Evolutionary conservation across 768 basidiomycete species (phyloP), one percentile per base, ranked within the genome.

Genomic region (Boletellus ananiceps): DNA sequence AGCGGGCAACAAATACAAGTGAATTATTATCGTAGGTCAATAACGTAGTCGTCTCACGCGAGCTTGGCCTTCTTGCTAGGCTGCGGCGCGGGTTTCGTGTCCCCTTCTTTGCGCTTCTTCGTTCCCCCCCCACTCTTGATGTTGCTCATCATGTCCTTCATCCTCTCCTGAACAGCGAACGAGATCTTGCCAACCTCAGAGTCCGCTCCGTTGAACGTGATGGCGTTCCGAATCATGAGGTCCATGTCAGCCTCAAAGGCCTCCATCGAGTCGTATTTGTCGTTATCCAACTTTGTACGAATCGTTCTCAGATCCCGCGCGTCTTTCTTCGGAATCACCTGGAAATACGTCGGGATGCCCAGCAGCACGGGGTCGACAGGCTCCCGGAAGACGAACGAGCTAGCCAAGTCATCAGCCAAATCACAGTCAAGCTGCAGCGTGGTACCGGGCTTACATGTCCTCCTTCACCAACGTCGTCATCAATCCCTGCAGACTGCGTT

Each of bases 271-370:
- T 86, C 83, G 65, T 94, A 94, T 66, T 84, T 86, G 71, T 93
- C 92, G 31, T 70, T 71, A 50, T 92, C 88, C 50, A 97, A 74
- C 65, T 86, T 92, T 59, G 76, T 75, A 53, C 84, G 80, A 60
- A 98, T 94, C 43, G 85, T 86, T 54, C 74, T 71, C 47, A 98
- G 71, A 68, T 98, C 95, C 38, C 95, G 83, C 3, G 91, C 90
- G 55, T 94, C 83, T 62, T 88, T 90, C 53, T 75, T 78, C 5
- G 86, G 84, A 56, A 98, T 89, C 48, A 94, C 71, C 31, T 93
- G 82, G 65, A 85, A 87, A 63, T 98, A 98, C 8, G 84, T 82
- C 7, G 94, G 95, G 44, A 97, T 90, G 5, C 80, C 82, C 31
- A 94, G 71, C 3, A 75, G 69, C 16, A 89, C 77, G 3, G 94